phyloP scores from a whole-genome alignment of 352 stramenopile genomes.

The Plasmopara halstedii region DNA sequence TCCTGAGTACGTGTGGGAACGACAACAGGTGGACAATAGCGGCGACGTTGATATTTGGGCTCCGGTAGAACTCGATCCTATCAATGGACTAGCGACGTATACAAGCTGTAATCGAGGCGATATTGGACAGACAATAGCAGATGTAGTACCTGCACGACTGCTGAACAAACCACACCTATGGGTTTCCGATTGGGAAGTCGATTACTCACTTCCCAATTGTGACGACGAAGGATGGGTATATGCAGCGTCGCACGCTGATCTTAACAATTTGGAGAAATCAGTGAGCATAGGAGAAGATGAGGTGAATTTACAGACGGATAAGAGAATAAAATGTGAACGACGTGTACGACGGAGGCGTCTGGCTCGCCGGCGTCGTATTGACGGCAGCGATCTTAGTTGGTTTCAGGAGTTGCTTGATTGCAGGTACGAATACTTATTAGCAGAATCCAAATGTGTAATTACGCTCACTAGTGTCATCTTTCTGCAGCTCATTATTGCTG shows the following conservation, averaged over 20 bases:
- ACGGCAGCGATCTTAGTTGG: slow-evolving; percentile 70
- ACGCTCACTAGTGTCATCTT: not conserved
- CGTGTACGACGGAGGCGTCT: slow-evolving; percentile 45
- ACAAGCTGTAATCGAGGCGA: slow-evolving; percentile 60
- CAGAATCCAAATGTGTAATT: too few species aligned
- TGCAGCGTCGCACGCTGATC: slow-evolving; percentile 26
- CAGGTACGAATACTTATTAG: slow-evolving; percentile 29
- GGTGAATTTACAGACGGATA: not conserved
- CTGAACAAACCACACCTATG: slow-evolving; percentile 69
- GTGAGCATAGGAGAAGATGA: slow-evolving; percentile 2
- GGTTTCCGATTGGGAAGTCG: slow-evolving; percentile 60
- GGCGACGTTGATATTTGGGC: slow-evolving; percentile 22
- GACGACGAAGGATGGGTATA: slow-evolving; percentile 77
- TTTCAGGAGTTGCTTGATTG: slow-evolving; percentile 77
- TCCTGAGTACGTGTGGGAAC: slow-evolving; percentile 47
- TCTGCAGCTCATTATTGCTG: slow-evolving; percentile 41
- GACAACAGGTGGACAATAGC: slow-evolving; percentile 21
- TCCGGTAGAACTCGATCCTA: slow-evolving; percentile 33
- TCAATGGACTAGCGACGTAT: slow-evolving; percentile 36
- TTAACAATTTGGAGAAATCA: slow-evolving; percentile 19
- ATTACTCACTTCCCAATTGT: slow-evolving; percentile 35
- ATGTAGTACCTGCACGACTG: slow-evolving; percentile 54
- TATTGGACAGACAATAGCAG: slow-evolving; percentile 41
- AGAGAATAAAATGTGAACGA: slow-evolving; percentile 1
- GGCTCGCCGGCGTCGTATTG: slow-evolving; percentile 57